Conservation (phyloP, 169 alveolate species). For the Perkinsus olseni region DNA sequence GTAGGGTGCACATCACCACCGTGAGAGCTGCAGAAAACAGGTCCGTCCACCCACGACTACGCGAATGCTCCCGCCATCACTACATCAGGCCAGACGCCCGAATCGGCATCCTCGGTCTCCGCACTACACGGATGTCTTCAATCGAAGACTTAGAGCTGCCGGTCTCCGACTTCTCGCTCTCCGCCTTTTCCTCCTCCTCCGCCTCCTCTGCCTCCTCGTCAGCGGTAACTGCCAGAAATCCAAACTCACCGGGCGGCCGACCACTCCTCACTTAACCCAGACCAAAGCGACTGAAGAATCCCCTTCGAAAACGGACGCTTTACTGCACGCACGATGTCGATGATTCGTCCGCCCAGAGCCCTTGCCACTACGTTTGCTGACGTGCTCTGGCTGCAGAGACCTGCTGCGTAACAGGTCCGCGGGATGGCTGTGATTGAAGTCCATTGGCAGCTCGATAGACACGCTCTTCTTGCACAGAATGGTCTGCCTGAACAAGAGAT, state of each 20-base stretch:
- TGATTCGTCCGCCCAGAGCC: no score
- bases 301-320: no score
- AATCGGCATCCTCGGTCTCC: background rate
- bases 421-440: background rate
- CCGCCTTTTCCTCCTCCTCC: background rate
- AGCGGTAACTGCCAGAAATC: no score
- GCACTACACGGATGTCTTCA: background rate
- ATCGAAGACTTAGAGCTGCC: background rate
- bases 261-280: no score
- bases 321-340: no score
- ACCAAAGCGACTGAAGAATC: no score
- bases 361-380: background rate
- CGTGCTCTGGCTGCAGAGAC: background rate
- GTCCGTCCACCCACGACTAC: no score
- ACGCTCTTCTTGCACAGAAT: background rate
- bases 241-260: no score
- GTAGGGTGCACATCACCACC: background rate
- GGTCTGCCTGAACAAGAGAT: background rate
- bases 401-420: background rate
- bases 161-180: background rate
- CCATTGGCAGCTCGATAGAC: background rate
- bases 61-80: background rate
- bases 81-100: background rate
- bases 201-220: background rate
- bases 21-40: no score